Conservation (phyloP, 1,284 basidiomycete genomes). For the Puccinia hordei region DNA sequence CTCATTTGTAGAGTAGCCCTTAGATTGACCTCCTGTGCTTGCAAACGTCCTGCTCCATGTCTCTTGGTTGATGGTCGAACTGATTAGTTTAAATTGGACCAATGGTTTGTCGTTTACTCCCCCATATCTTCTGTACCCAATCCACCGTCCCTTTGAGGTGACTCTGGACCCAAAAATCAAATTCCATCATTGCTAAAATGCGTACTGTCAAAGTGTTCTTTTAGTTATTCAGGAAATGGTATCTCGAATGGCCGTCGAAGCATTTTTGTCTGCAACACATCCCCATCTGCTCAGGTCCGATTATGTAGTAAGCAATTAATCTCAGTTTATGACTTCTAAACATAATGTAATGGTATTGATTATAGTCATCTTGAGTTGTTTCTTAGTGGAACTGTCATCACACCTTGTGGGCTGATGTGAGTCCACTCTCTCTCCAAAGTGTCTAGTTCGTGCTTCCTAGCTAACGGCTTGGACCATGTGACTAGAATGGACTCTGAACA, state of each 20-base stretch:
- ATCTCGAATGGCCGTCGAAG: slow-evolving; percentile 34
- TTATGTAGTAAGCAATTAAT: slow-evolving; percentile 66
- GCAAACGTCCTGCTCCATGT: slow-evolving; percentile 5
- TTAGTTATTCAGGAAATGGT: slow-evolving; percentile 45
- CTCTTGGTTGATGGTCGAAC: slow-evolving; percentile 39
- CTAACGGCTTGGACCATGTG: background rate
- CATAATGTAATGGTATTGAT: slow-evolving; percentile 64
- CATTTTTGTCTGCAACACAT: slow-evolving; percentile 13
- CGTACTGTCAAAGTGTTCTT: background rate
- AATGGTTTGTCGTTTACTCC: slow-evolving; percentile 72
- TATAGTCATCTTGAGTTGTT: slow-evolving; percentile 63
- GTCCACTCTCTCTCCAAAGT: slow-evolving; percentile 11
- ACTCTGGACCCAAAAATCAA: background rate
- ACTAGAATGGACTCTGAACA: slow-evolving; percentile 82
- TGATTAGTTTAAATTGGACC: slow-evolving; percentile 82
- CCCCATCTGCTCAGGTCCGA: slow-evolving; percentile 40
- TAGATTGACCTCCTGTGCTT: slow-evolving; percentile 34
- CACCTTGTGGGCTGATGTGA: slow-evolving; percentile 84
- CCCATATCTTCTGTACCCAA: no score
- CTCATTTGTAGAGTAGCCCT: background rate
- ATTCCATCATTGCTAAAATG: background rate
- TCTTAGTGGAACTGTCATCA: slow-evolving; percentile 83
- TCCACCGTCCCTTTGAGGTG: no score
- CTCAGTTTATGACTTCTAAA: slow-evolving; percentile 63
- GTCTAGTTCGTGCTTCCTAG: background rate